A percentile compares a stretch with the other conserved stretches of the same genome.
phyloP scores from a whole-genome alignment of 345 rosid species.

The Mangifera indica region DNA sequence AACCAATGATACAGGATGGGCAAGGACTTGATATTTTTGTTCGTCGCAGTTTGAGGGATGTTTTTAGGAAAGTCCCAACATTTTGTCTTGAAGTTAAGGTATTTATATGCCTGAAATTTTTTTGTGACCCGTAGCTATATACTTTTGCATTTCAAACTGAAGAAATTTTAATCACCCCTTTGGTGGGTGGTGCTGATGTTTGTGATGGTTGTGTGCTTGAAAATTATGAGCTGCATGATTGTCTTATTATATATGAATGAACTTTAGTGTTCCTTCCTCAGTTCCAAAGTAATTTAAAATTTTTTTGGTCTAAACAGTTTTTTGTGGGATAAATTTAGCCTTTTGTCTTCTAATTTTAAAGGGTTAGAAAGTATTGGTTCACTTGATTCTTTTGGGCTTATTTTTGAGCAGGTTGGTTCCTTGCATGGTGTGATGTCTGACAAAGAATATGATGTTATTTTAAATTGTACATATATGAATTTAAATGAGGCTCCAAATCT shows the following conservation, averaged over 20 bases:
- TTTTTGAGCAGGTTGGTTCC: conserved; percentile 69
- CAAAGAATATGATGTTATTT: conserved; percentile 83
- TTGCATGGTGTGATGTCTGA: conserved; percentile 85
- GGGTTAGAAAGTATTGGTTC: background rate
- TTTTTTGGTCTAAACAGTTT: background rate
- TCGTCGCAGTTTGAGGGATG: conserved; percentile 92
- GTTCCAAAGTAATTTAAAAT: background rate
- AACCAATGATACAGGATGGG: conserved; percentile 87
- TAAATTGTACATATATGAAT: conserved; percentile 67
- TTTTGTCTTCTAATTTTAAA: background rate
- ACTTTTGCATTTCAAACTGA: background rate
- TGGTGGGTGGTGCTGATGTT: background rate
- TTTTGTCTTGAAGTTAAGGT: conserved; percentile 93
- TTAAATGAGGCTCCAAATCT: conserved; percentile 79
- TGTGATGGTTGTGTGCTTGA: background rate
- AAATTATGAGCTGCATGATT: background rate
- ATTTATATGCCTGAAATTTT: conserved; percentile 16
- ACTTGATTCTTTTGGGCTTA: conserved; percentile 14
- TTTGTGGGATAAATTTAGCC: background rate
- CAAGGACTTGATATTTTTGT: conserved; percentile 82
- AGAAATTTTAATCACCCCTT: background rate
- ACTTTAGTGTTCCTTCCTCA: background rate
- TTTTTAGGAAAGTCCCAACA: conserved; percentile 90
- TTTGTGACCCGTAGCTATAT: background rate
- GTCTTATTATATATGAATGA: background rate